Percentiles rank a stretch among this genome's conserved stretches.
Evolutionary conservation across 495 filamentous ascomycete genomes (phyloP).

Genomic region (Amphirosellinia nigrospora): DNA sequence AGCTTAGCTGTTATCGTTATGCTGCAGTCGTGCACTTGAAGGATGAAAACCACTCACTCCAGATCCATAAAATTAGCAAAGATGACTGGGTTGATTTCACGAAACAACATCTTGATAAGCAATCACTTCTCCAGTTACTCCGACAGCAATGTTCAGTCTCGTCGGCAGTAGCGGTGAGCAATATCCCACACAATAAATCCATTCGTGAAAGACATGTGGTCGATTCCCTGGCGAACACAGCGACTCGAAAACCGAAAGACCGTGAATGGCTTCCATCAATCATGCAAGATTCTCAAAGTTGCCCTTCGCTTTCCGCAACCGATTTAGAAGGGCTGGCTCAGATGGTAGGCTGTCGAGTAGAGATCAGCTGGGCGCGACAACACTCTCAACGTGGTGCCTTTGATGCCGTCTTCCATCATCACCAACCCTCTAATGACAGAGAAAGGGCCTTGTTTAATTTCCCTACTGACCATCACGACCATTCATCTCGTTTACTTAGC

Average conservation of each 20-base stretch:
- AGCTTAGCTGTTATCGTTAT: conserved; percentile 32
- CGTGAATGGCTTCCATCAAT: background rate
- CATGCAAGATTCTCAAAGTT: background rate
- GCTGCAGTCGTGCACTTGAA: conserved; percentile 27
- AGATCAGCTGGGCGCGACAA: conserved; percentile 32
- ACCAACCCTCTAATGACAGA: background rate
- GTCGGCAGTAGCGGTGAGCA: background rate
- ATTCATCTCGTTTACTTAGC: background rate
- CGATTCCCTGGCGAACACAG: background rate
- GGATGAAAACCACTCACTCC: background rate
- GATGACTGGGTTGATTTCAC: conserved; percentile 4
- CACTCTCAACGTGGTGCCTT: conserved; percentile 27
- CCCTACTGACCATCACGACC: conserved; percentile 5
- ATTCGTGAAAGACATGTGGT: background rate
- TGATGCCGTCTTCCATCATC: conserved; percentile 30
- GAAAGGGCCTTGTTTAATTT: conserved; percentile 16
- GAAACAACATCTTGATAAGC: background rate
- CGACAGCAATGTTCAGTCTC: background rate
- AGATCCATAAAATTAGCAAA: background rate
- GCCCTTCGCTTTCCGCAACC: background rate
- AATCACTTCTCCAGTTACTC: background rate
- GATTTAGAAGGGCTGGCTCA: conserved; percentile 25
- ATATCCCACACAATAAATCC: conserved; percentile 4
- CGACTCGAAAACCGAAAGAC: background rate
- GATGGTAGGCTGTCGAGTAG: conserved; percentile 25